Evolutionary conservation across 2,329 filamentous ascomycete species (phyloP).

Genomic region (Nannizzia gypsea): DNA sequence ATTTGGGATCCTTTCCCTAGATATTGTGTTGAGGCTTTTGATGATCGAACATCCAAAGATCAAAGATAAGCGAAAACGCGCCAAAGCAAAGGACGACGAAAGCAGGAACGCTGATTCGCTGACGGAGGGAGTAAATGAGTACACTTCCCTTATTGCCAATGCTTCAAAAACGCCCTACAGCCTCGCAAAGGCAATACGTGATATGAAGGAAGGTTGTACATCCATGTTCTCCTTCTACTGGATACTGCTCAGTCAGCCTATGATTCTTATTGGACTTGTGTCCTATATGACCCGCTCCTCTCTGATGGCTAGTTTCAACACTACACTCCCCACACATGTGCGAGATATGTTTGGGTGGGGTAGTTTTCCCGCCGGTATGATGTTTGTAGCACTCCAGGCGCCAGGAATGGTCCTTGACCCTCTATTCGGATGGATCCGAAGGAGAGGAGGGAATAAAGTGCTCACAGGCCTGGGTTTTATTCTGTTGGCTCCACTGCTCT

Average conservation of each 20-base stretch:
- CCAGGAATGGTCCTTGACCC: background rate
- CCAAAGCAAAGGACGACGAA: background rate
- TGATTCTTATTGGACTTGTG: background rate
- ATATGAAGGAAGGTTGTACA: background rate
- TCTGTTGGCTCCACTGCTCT: background rate
- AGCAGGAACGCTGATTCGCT: background rate
- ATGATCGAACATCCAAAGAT: background rate
- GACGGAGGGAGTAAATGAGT: background rate
- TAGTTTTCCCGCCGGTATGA: background rate
- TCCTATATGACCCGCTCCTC: conserved; percentile 1
- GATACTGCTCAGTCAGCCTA: background rate
- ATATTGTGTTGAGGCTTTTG: background rate
- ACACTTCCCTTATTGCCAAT: background rate
- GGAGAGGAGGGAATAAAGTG: background rate
- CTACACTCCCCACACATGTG: background rate
- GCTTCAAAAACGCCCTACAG: background rate
- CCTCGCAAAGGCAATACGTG: background rate
- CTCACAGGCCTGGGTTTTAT: background rate
- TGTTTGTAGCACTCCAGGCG: background rate
- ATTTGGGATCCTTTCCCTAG: background rate
- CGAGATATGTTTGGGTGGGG: background rate
- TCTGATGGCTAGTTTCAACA: conserved; percentile 1
- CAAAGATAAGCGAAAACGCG: background rate
- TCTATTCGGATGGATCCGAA: background rate
- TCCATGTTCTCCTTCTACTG: background rate